These are phyloP conservation scores for Diaporthe sp. DNA, from an alignment of 2,329 filamentous ascomycete genomes.

Conservation along the genomic window DNA sequence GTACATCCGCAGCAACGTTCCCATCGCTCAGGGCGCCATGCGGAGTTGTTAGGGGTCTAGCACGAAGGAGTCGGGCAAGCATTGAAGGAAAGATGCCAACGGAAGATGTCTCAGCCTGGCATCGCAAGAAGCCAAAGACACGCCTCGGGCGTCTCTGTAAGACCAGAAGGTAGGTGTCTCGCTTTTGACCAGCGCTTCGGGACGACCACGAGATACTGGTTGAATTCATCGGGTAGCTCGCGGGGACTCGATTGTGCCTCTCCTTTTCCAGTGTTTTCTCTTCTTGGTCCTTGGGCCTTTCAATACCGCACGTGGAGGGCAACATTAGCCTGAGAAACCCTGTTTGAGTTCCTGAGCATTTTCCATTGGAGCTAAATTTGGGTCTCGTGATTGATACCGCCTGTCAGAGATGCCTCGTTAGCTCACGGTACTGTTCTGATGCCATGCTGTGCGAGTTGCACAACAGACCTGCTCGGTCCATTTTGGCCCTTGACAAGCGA, in stretches of 20 bases:
- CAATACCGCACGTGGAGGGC: neutral
- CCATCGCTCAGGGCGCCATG: neutral
- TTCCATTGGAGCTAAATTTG: neutral
- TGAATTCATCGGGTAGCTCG: no score
- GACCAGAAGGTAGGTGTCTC: neutral
- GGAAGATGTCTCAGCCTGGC: conserved; percentile 30
- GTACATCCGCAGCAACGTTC: neutral
- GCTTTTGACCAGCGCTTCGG: conserved; percentile 8
- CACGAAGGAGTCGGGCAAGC: neutral
- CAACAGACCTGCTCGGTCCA: conserved; percentile 28
- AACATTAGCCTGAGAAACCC: conserved; percentile 21
- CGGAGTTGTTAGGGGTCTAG: neutral
- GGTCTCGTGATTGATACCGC: conserved; percentile 11
- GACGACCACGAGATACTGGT: neutral
- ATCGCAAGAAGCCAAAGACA: conserved; percentile 8
- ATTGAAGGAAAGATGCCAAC: conserved; percentile 1
- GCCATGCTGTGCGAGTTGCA: conserved; percentile 30
- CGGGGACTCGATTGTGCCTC: no score
- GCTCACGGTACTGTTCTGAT: conserved; percentile 12
- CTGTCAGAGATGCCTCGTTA: conserved; percentile 22
- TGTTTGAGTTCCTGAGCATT: neutral
- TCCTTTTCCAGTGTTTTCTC: neutral
- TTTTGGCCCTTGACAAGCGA: conserved; percentile 39
- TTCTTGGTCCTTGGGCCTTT: no score
- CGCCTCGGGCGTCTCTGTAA: neutral